These are phyloP conservation scores for Sinapis alba DNA, from an alignment of 441 rosid genomes.

Conservation along the genomic window DNA sequence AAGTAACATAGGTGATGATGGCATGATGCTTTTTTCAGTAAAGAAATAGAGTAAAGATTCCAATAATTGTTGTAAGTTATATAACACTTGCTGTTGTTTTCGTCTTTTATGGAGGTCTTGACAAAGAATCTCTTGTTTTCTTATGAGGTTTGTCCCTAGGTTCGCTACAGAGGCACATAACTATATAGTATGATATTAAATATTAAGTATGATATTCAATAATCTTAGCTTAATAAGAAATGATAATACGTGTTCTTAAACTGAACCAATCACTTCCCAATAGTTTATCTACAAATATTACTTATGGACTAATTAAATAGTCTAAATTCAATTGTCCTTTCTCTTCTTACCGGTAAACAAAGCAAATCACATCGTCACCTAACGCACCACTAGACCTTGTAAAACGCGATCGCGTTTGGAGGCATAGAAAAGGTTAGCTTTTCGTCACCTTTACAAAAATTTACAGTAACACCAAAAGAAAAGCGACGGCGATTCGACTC, in stretches of 20 bases:
- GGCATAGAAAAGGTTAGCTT: neutral
- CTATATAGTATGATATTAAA: neutral
- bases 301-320: neutral
- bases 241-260: constrained; percentile 12
- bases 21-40: constrained; percentile 5
- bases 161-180: neutral
- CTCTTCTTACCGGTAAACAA: neutral
- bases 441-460: neutral
- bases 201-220: too few relatives aligned
- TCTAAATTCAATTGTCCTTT: neutral
- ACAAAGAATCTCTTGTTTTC: constrained; percentile 24
- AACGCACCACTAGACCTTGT: constrained; percentile 27
- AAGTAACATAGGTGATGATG: constrained; percentile 39
- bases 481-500: constrained; percentile 29
- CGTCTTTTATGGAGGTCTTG: neutral
- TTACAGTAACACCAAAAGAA: neutral
- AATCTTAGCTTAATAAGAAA: neutral
- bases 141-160: constrained; percentile 3
- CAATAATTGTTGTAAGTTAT: constrained; percentile 23
- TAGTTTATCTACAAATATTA: neutral
- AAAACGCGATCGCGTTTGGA: constrained; percentile 27
- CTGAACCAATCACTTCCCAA: neutral
- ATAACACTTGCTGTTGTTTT: constrained; percentile 28
- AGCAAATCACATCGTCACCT: constrained; percentile 22
- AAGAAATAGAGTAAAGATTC: constrained; percentile 31